phyloP scores from a whole-genome alignment of 2,329 filamentous ascomycete genomes.

The Pyricularia sp. region DNA sequence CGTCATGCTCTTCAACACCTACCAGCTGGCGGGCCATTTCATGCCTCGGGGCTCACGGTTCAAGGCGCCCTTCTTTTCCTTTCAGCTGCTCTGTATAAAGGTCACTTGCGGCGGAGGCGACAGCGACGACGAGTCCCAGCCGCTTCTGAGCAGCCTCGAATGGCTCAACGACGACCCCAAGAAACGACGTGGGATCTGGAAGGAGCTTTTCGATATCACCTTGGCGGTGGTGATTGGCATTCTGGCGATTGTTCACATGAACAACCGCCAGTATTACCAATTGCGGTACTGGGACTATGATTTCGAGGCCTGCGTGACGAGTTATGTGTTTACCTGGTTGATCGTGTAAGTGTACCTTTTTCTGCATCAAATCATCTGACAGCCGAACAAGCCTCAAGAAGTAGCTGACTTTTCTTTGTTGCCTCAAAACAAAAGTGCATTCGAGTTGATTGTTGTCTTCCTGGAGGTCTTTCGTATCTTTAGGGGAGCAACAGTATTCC shows the following conservation, averaged over 20 bases:
- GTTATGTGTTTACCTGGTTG: background rate
- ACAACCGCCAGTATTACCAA: too few relatives aligned
- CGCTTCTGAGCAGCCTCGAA: background rate
- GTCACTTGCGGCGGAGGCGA: background rate
- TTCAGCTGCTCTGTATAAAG: background rate
- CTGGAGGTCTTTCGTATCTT: background rate
- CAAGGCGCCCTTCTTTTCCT: background rate
- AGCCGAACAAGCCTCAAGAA: background rate
- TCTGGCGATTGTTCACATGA: background rate
- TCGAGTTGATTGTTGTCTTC: background rate
- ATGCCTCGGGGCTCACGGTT: background rate
- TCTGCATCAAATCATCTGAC: too few relatives aligned
- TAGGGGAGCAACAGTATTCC: background rate
- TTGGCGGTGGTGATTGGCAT: background rate
- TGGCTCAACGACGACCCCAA: background rate
- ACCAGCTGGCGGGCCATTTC: background rate
- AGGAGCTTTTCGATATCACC: background rate
- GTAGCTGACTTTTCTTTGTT: background rate
- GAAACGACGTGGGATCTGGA: background rate
- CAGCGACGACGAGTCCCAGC: background rate
- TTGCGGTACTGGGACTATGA: background rate
- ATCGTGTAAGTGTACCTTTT: background rate
- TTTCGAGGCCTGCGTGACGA: background rate
- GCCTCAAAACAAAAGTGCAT: background rate
- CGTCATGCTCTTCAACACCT: slow-evolving; percentile 3